Evolutionary conservation across 2,329 filamentous ascomycete species (phyloP).

Genomic region (Gremmenia infestans): DNA sequence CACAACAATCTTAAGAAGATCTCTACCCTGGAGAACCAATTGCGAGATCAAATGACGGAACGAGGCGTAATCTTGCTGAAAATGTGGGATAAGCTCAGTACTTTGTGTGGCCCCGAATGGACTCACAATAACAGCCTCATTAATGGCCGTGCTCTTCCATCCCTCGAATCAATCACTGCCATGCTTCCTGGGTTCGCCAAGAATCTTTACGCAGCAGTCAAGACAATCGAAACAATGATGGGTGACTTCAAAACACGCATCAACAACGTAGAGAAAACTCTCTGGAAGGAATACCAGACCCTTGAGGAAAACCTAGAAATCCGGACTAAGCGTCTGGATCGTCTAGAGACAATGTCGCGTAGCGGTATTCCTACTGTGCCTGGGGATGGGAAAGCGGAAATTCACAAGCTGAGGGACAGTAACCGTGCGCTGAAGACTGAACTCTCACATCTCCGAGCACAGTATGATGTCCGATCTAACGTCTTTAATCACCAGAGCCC

Average conservation of each 20-base stretch:
- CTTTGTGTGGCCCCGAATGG: slow-evolving; percentile 88
- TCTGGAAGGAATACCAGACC: slow-evolving; percentile 86
- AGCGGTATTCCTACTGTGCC: slow-evolving; percentile 48
- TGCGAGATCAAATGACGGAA: slow-evolving; percentile 83
- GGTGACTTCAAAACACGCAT: slow-evolving; percentile 74
- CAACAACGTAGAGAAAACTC: slow-evolving; percentile 77
- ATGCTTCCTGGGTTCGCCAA: slow-evolving; percentile 85
- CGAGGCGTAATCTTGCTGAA: slow-evolving; percentile 81
- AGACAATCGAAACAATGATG: slow-evolving; percentile 78
- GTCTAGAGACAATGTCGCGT: slow-evolving; percentile 74
- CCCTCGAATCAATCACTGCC: slow-evolving; percentile 77
- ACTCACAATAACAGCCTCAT: slow-evolving; percentile 83
- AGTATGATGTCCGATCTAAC: slow-evolving; percentile 36
- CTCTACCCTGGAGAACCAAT: slow-evolving; percentile 65
- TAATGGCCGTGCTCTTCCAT: slow-evolving; percentile 77
- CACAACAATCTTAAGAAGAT: slow-evolving; percentile 75
- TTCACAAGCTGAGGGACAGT: slow-evolving; percentile 56
- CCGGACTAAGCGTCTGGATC: slow-evolving; percentile 79
- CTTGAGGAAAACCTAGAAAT: slow-evolving; percentile 77
- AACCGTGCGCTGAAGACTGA: slow-evolving; percentile 61
- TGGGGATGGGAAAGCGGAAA: slow-evolving; percentile 39
- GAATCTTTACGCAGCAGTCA: slow-evolving; percentile 81
- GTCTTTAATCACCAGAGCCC: slow-evolving; percentile 37
- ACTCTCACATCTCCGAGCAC: slow-evolving; percentile 63
- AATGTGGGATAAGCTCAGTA: slow-evolving; percentile 85